phyloP scores from a whole-genome alignment of 345 rosid genomes.

The Dipteronia sinensis region DNA sequence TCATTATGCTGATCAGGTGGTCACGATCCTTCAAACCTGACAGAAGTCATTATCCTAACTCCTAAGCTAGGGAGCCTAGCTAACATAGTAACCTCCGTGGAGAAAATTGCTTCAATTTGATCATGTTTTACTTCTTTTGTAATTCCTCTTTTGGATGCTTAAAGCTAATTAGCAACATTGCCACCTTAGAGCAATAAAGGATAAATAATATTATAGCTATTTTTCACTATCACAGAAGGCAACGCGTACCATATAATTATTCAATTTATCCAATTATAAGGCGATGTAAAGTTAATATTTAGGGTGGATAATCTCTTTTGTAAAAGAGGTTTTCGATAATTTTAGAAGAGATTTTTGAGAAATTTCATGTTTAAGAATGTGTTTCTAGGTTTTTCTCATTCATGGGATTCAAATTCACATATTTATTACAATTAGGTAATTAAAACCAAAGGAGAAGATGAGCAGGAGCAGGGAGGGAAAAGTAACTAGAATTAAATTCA shows the following conservation, averaged over 20 bases:
- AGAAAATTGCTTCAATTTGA: constrained; percentile 25
- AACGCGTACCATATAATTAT: too few relatives aligned
- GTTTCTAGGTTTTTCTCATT: neutral
- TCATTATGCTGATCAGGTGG: neutral
- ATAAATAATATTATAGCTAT: too few relatives aligned
- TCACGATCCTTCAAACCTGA: neutral
- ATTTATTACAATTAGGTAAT: neutral
- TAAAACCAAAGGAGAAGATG: neutral
- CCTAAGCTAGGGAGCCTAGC: constrained; percentile 11
- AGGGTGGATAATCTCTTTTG: too few relatives aligned
- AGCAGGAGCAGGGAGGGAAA: too few relatives aligned
- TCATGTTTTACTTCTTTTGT: constrained; percentile 16
- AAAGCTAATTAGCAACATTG: neutral
- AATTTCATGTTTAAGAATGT: neutral
- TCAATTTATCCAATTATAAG: too few relatives aligned
- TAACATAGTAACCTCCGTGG: constrained; percentile 12
- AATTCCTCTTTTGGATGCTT: constrained; percentile 16
- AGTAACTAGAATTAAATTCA: constrained; percentile 36
- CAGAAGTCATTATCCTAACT: neutral
- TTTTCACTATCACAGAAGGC: too few relatives aligned
- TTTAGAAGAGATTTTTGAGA: neutral
- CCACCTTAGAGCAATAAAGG: neutral
- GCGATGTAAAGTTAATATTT: too few relatives aligned
- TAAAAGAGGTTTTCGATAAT: too few relatives aligned
- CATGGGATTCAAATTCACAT: neutral